A percentile compares a stretch with the other conserved stretches of the same genome.
These are phyloP conservation scores for Kalmanozyma brasiliensis DNA, from an alignment of 1,284 basidiomycete species.

Conservation along the genomic window DNA sequence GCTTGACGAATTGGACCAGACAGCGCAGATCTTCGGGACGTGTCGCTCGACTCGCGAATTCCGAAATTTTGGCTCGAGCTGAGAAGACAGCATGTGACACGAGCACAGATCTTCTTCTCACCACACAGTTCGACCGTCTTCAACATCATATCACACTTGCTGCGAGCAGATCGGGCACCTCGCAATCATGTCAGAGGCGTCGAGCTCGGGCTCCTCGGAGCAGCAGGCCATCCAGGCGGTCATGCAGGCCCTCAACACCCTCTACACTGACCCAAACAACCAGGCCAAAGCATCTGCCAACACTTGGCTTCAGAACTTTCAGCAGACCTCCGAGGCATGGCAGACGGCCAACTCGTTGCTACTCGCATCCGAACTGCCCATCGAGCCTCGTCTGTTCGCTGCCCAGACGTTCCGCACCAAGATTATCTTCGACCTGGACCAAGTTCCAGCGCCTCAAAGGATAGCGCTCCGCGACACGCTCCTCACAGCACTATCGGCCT, in stretches of 20 bases:
- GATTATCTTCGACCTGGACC: conserved; percentile 92
- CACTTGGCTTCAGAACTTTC: conserved; percentile 68
- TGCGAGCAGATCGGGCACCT: too few relatives aligned
- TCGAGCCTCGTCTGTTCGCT: conserved; percentile 88
- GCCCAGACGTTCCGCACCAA: conserved; percentile 96
- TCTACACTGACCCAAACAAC: conserved; percentile 79
- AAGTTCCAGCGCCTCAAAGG: conserved; percentile 80
- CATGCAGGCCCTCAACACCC: conserved; percentile 71
- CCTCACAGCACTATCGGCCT: conserved; percentile 77
- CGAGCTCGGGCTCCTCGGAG: conserved; percentile 12
- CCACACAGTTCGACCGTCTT: too few relatives aligned
- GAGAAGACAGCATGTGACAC: conserved; percentile 9
- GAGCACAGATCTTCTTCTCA: conserved; percentile 13
- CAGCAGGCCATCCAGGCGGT: conserved; percentile 62
- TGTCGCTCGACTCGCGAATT: conserved; percentile 18
- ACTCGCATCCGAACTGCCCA: conserved; percentile 80
- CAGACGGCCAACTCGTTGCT: conserved; percentile 90
- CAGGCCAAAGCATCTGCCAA: conserved; percentile 77
- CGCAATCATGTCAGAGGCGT: conserved; percentile 23
- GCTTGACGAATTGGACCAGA: not conserved
- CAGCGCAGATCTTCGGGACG: not conserved
- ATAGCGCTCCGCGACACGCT: conserved; percentile 88
- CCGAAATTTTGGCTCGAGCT: conserved; percentile 3
- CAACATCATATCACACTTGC: too few relatives aligned
- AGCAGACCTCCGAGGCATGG: conserved; percentile 86